Base-by-base conservation (phyloP, 306 rosid species). In the Medicago arabica region DNA sequence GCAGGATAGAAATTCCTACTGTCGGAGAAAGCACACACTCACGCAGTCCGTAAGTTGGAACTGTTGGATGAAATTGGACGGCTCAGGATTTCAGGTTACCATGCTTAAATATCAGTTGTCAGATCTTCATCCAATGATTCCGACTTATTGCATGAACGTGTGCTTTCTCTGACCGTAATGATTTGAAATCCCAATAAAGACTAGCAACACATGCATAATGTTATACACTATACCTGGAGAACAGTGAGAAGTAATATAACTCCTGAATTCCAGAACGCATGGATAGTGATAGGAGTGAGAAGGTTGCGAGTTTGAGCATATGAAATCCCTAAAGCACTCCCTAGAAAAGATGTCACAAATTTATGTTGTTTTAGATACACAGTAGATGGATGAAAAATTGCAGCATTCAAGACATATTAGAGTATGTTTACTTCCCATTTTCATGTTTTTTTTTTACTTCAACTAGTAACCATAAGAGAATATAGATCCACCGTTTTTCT, bases 291-390 rank as follows among this genome's bases (percentile, higher is more conserved):
- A n/a, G 98, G 98, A 61, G 98, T 96, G 44, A 92, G 83, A 76
- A 96, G 98, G 82, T 96, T 96, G 78, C 67, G 98, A 66, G 99
- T 96, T 87, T 96, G 99, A 86, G 99, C 96, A 58, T 92, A 96
- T 5, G 99, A 92, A 77, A 92, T 77, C 82, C 99, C 98, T 85
- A 96, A 76, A 77, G 91, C 97, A 88, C 84, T 34, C 16, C 98
- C 99, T 96, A 72, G 54, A 82, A 2, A 61, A 38, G 2, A 74
- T 78, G 70, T 69, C 68, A 86, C 23, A 9, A 75, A 53, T 46
- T 19, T 69, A 21, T 11, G 70, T 83, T 67, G 76, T 16, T 68
- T 72, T 36, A 69, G 18, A 72, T 58, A 34, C 25, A 25, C 15
- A 8, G 58, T 40, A 10, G 62, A 43, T 21, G 8, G 19, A 77